Base-by-base conservation (phyloP, 176 grass and related monocot genomes). In the Elaeis guineensis region DNA sequence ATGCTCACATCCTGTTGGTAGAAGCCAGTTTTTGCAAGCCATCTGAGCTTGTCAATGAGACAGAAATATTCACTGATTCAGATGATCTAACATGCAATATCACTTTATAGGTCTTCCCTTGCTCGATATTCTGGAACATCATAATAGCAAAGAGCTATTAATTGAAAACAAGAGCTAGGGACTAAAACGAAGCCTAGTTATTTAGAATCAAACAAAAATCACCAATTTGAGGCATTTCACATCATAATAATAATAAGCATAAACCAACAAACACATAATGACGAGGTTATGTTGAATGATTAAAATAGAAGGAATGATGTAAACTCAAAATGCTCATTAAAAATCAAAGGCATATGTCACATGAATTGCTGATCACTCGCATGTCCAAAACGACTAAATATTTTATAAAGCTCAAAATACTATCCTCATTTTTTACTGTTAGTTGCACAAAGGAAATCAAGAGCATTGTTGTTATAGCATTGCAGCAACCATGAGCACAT, bases 101-200 rank as follows among this genome's bases (percentile, higher is more conserved):
- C 29, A 97, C 77, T 44, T 83, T 85, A 58, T 97, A 97, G 9
- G 62, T 48, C 63, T 88, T 88, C 54, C 78, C 76, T 61, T 88
- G 64, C 77, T 97, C 87, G 69, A 97, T 79, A 63, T 91, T 97
- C 84, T 97, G 73, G 19, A 73, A 82, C 61, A 19, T 62, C 53
- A 69, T 22, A 65, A 69, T 50, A 65, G 14, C 32, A 79, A 86
- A 59, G 18, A 12, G 69, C 53, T 61, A 44, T 44, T 44, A 44
- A 14, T 14, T 11, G 9, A 44, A 30, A 30, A 30, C 6, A 29
- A 6, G 5, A 30, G 5, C 25, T 30, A 30, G 28, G 28, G 28
- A 30, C 5, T 1, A 28, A 44, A 49, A 52, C 16, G 51, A 61
- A 66, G 23, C 11, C 35, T 44, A 8, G 6, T 35, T 8, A 35